These are phyloP conservation scores for Aspergillus persii DNA, from an alignment of 2,329 filamentous ascomycete genomes.

Conservation along the genomic window DNA sequence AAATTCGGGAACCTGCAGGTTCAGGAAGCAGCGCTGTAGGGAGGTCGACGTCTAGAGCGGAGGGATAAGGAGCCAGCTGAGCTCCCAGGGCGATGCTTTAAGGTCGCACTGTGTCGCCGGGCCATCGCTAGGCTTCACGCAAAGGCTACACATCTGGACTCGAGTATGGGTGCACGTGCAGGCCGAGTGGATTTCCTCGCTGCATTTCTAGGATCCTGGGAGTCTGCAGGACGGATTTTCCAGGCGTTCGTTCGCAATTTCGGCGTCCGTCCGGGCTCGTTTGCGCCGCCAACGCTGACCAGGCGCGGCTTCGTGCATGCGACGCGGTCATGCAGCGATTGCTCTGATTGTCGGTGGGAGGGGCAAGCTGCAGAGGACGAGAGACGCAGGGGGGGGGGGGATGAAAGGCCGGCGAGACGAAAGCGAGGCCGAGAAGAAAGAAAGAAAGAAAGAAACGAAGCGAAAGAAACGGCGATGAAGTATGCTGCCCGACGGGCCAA, in stretches of 20 bases:
- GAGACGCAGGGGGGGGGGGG: not conserved
- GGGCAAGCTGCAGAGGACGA: not conserved
- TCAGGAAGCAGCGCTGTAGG: not conserved
- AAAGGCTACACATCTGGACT: not conserved
- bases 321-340: not conserved
- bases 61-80: not conserved
- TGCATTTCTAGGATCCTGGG: not conserved
- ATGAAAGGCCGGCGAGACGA: not conserved
- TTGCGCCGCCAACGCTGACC: not conserved
- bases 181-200: too few species aligned
- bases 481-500: constrained; percentile 1
- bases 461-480: not conserved
- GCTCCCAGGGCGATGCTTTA: not conserved
- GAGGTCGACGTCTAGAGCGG: not conserved
- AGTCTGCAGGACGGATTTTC: not conserved
- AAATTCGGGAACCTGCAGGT: not conserved
- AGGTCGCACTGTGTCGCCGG: not conserved
- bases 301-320: not conserved
- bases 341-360: not conserved
- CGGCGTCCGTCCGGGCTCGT: not conserved
- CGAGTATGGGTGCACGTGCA: too few species aligned
- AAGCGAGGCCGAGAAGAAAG: not conserved
- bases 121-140: not conserved
- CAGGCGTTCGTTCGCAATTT: not conserved
- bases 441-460: not conserved